phyloP scores from a whole-genome alignment of 805 yeast species.

The Candida ulmi region DNA sequence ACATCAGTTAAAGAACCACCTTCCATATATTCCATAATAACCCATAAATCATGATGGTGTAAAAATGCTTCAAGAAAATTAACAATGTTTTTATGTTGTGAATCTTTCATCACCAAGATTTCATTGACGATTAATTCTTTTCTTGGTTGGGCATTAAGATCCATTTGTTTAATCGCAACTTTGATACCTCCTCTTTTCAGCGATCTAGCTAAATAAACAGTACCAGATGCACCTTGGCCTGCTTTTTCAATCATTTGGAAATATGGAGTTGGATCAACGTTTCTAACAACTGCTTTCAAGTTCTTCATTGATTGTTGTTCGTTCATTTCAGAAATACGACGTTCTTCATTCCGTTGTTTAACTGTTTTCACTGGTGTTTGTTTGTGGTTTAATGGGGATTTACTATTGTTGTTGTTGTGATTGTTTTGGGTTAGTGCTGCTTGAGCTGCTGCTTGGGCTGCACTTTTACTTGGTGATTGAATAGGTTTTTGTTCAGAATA shows the following conservation, averaged over 20 bases:
- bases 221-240: constrained; percentile 98
- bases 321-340: constrained; percentile 59
- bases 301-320: constrained; percentile 84
- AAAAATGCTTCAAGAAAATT: constrained; percentile 89
- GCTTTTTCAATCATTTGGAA: constrained; percentile 77
- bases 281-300: constrained; percentile 74
- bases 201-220: constrained; percentile 81
- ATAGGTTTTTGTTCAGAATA: background rate
- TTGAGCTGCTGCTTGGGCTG: constrained; percentile 31
- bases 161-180: constrained; percentile 97
- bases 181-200: constrained; percentile 49
- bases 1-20: constrained; percentile 97
- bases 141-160: constrained; percentile 82
- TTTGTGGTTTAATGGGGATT: too few species aligned
- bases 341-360: constrained; percentile 36
- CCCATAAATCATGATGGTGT: constrained; percentile 83
- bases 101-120: constrained; percentile 93
- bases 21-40: constrained; percentile 99
- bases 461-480: constrained; percentile 4
- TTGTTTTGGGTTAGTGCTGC: constrained; percentile 24
- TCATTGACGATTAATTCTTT: constrained; percentile 95
- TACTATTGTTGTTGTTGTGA: too few species aligned
- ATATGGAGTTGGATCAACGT: constrained; percentile 78
- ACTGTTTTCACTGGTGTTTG: constrained; percentile 22
- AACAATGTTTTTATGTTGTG: constrained; percentile 91